Conservation (phyloP, 2,329 filamentous ascomycete genomes). For the Fusarium multiceps region DNA sequence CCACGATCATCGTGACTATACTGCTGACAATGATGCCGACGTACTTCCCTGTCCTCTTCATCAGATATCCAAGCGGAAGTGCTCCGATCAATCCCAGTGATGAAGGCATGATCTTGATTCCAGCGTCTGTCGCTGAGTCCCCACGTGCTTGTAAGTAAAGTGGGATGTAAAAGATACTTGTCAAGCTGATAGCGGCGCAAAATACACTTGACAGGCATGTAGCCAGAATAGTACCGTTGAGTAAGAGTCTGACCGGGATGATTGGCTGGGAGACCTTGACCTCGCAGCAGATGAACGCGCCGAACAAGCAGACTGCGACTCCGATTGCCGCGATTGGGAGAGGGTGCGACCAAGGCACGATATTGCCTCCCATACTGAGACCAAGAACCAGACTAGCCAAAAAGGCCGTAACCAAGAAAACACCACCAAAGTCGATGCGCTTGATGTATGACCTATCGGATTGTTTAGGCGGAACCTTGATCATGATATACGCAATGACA, state of each 20-base stretch:
- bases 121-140: conserved; percentile 72
- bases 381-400: conserved; percentile 77
- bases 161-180: conserved; percentile 62
- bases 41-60: conserved; percentile 77
- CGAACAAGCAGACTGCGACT: conserved; percentile 67
- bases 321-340: conserved; percentile 72
- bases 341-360: conserved; percentile 80
- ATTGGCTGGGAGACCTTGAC: conserved; percentile 72
- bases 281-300: conserved; percentile 74
- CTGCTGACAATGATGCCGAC: conserved; percentile 54
- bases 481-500: neutral
- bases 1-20: conserved; percentile 48
- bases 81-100: conserved; percentile 74
- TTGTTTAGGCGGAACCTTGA: conserved; percentile 72
- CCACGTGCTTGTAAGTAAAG: conserved; percentile 81
- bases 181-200: conserved; percentile 78
- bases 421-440: conserved; percentile 79
- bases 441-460: conserved; percentile 71
- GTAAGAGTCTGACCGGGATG: conserved; percentile 78
- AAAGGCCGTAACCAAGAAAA: conserved; percentile 67
- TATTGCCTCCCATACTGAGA: conserved; percentile 77
- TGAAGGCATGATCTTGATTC: conserved; percentile 73
- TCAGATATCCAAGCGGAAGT: conserved; percentile 72
- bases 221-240: conserved; percentile 74
- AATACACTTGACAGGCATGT: conserved; percentile 80